Base-by-base conservation (phyloP, 2,329 filamentous ascomycete genomes). In the Ciborinia camelliae region DNA sequence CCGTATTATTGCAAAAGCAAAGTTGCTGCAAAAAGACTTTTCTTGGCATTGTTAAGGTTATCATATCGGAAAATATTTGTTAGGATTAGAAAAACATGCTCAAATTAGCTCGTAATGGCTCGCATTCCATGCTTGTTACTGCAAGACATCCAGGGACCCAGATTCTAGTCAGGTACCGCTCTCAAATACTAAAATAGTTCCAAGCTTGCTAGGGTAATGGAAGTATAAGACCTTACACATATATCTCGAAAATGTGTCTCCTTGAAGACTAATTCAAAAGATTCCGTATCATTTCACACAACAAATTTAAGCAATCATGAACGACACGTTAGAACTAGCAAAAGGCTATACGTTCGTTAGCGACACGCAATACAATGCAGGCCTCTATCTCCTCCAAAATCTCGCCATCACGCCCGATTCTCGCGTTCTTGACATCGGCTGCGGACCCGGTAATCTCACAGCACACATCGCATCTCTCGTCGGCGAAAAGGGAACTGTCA, bases 401-500 rank as follows among this genome's bases (percentile, higher is more conserved):
- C 62, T 68, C 3, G 23, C 41, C 14, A 60, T 52, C 15, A 41
- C 43, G 0, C 28, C 57, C 26, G 53, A 61, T 26, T 58, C 37
- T 3, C 54, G 23, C 23, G 69, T 77, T 43, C 72, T 77, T 12
- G 75, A 77, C 52, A 71, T 76, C 37, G 75, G 75, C 23, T 76
- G 74, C 66, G 75, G 75, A 14, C 73, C 75, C 0, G 75, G 75
- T 7, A 73, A 75, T 37, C 68, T 76, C 39, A 75, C 73, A 6
- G 30, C 69, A 6, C 41, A 66, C 28, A 52, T 68, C 2, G 51
- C 62, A 10, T 35, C 55, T 9, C 39, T 65, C 1, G 35, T 66
- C 20, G 50, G 59, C 9, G 30, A 61, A 4, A 10, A 41, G 5
- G 62, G 62, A 43, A 60, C 9, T 45, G 52, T 66, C 4, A 39